phyloP scores from a whole-genome alignment of 73 alveolate species.

The Blepharisma stoltei region DNA sequence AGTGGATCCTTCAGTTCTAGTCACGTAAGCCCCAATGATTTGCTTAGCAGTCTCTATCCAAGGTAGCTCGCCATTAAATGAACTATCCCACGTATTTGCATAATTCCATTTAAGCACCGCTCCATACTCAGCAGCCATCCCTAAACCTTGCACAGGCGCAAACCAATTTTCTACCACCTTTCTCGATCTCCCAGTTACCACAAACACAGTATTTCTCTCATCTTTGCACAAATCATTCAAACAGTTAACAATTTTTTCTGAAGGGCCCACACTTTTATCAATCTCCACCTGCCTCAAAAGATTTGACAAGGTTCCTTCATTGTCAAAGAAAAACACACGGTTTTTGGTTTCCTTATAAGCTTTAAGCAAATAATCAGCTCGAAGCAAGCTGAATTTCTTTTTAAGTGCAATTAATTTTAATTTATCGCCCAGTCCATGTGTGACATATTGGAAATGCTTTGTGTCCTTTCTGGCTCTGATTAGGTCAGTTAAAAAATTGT shows the following conservation, averaged over 20 bases:
- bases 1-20: conserved; percentile 67
- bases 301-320: conserved; percentile 24
- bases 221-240: conserved; percentile 7
- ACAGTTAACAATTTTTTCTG: conserved; percentile 9
- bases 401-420: conserved; percentile 14
- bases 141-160: conserved; percentile 24
- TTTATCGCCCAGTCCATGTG: conserved; percentile 24
- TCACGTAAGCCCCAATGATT: conserved; percentile 55
- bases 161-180: conserved; percentile 12
- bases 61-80: neutral
- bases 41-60: conserved; percentile 62
- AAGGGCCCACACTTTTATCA: conserved; percentile 15
- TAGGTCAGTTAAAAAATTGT: conserved; percentile 13
- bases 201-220: conserved; percentile 8
- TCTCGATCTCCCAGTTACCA: conserved; percentile 14
- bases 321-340: conserved; percentile 18
- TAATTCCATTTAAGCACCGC: conserved; percentile 50
- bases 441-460: conserved; percentile 22
- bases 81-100: conserved; percentile 34
- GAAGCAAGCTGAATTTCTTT: neutral
- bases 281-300: neutral
- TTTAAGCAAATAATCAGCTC: neutral
- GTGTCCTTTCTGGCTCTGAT: conserved; percentile 18
- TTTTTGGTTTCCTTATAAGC: neutral
- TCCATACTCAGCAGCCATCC: conserved; percentile 71